A percentile compares a stretch with the other conserved stretches of the same genome.
phyloP scores from a whole-genome alignment of 2,329 filamentous ascomycete species.

The Fusarium sp. region DNA sequence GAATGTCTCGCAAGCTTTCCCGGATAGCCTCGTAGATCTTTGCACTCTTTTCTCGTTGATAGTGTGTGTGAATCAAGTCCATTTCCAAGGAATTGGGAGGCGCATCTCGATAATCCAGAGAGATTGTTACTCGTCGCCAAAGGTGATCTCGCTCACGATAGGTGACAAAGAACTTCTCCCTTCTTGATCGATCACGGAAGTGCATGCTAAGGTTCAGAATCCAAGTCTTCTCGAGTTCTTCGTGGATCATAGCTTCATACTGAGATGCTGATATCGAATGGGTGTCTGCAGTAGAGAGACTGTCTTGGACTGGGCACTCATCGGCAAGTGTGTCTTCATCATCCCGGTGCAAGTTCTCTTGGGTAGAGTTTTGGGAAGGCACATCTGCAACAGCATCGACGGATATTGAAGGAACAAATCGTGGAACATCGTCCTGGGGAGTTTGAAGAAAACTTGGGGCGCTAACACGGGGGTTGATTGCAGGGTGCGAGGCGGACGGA shows the following conservation, averaged over 20 bases:
- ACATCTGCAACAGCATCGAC: slow-evolving; percentile 26
- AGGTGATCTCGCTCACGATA: slow-evolving; percentile 82
- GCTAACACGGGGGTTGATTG: slow-evolving; percentile 57
- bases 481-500: slow-evolving; percentile 37
- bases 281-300: slow-evolving; percentile 53
- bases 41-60: slow-evolving; percentile 90
- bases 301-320: slow-evolving; percentile 45
- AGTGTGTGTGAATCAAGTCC: slow-evolving; percentile 80
- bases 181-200: slow-evolving; percentile 89
- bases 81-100: slow-evolving; percentile 84
- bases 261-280: slow-evolving; percentile 63
- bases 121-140: slow-evolving; percentile 92
- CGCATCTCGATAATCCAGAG: slow-evolving; percentile 88
- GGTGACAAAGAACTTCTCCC: slow-evolving; percentile 98
- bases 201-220: slow-evolving; percentile 99
- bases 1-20: slow-evolving; percentile 90
- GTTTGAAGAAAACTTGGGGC: slow-evolving; percentile 58
- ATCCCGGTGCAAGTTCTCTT: slow-evolving; percentile 22
- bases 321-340: slow-evolving; percentile 39
- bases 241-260: slow-evolving; percentile 74
- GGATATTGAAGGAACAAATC: slow-evolving; percentile 33
- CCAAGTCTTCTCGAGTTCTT: slow-evolving; percentile 89
- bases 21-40: slow-evolving; percentile 95
- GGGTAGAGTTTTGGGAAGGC: slow-evolving; percentile 6
- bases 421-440: slow-evolving; percentile 33